Evolutionary conservation across 768 basidiomycete species (phyloP).

Genomic region (Scleroderma bovista): DNA sequence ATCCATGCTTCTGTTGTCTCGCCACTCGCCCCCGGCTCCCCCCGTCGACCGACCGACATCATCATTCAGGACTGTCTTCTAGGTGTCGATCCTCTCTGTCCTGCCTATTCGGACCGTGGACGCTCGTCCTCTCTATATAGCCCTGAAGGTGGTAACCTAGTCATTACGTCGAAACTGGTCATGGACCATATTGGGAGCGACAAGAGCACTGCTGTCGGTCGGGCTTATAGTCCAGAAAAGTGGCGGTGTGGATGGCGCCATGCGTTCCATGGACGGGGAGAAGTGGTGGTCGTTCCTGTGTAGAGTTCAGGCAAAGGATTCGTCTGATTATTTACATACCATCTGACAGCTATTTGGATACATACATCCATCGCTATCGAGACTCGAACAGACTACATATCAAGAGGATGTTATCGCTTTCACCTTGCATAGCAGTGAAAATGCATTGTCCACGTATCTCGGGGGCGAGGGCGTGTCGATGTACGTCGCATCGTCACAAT

Average conservation of each 20-base stretch:
- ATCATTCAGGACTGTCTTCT: slow-evolving; percentile 40
- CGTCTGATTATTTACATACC: background rate
- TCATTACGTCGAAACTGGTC: slow-evolving; percentile 38
- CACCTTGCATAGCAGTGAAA: too few species aligned
- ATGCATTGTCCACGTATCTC: too few species aligned
- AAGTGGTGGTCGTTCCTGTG: slow-evolving; percentile 32
- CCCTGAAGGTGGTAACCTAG: slow-evolving; percentile 21
- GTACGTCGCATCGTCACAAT: too few species aligned
- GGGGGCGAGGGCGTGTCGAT: too few species aligned
- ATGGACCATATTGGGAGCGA: slow-evolving; percentile 39
- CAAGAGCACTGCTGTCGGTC: slow-evolving; percentile 30
- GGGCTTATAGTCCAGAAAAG: slow-evolving; percentile 27
- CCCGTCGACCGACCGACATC: slow-evolving; percentile 32
- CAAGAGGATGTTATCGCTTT: too few species aligned
- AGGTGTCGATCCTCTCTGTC: slow-evolving; percentile 34
- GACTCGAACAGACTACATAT: too few species aligned
- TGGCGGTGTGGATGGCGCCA: slow-evolving; percentile 45
- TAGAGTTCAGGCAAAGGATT: background rate
- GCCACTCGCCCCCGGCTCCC: slow-evolving; percentile 22
- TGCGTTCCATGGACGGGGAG: slow-evolving; percentile 36
- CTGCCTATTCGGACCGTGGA: slow-evolving; percentile 8
- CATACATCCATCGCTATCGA: too few species aligned
- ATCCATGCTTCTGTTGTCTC: slow-evolving; percentile 26
- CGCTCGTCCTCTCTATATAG: slow-evolving; percentile 4
- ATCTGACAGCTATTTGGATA: background rate